A percentile compares a stretch with the other conserved stretches of the same genome.
Evolutionary conservation across 805 yeast genomes (phyloP).

Genomic region (Candida golubevii): DNA sequence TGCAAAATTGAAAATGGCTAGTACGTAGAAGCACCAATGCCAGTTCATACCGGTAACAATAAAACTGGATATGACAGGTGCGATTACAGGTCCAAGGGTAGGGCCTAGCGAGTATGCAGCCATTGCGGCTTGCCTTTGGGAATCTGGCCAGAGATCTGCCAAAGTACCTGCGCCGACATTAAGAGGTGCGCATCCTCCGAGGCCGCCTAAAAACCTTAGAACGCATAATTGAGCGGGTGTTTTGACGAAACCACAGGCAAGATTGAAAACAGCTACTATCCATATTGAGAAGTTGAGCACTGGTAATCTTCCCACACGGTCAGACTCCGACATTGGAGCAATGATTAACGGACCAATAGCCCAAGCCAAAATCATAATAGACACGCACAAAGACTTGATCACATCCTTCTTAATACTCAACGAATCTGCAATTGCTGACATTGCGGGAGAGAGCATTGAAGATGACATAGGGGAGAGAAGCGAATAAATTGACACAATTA

Average conservation of each 20-base stretch:
- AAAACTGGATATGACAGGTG: conserved; percentile 58
- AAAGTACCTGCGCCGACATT: conserved; percentile 68
- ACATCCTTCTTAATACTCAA: conserved; percentile 25
- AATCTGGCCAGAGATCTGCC: conserved; percentile 55
- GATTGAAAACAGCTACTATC: conserved; percentile 45
- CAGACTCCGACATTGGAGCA: conserved; percentile 65
- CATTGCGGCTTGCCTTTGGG: conserved; percentile 51
- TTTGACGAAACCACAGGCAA: conserved; percentile 60
- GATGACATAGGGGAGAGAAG: conserved; percentile 60
- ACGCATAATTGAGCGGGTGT: conserved; percentile 57
- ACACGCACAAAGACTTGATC: conserved; percentile 38
- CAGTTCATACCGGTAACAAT: conserved; percentile 48
- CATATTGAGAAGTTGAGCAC: conserved; percentile 52
- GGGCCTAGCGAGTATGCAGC: conserved; percentile 60
- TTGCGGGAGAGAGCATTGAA: conserved; percentile 60
- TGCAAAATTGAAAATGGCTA: conserved; percentile 55
- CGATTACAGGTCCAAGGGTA: conserved; percentile 64
- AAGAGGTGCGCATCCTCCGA: conserved; percentile 64
- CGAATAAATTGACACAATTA: conserved; percentile 50
- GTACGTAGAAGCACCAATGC: conserved; percentile 66
- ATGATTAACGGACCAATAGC: conserved; percentile 62
- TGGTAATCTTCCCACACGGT: conserved; percentile 49
- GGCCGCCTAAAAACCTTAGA: conserved; percentile 59
- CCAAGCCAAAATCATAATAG: conserved; percentile 66
- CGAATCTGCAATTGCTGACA: conserved; percentile 41